Percentiles rank a stretch among this genome's conserved stretches.
Evolutionary conservation across 306 rosid species (phyloP).

Genomic region (Argentina anserina): DNA sequence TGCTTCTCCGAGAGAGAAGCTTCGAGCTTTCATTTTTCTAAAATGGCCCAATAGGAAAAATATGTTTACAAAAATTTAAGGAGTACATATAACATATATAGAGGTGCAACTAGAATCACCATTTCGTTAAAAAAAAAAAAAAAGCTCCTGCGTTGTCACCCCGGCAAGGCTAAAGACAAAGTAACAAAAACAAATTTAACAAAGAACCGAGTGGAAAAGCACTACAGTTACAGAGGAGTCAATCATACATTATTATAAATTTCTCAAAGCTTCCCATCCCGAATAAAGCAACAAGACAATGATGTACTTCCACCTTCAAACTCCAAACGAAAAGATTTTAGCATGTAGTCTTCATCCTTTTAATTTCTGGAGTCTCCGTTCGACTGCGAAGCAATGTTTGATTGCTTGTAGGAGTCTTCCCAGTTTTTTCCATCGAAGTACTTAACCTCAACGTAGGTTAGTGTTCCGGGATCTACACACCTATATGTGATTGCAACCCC

Average conservation of each 20-base stretch:
- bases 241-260: too few relatives aligned
- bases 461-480: slow-evolving; percentile 84
- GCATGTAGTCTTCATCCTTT: neutral
- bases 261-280: too few relatives aligned
- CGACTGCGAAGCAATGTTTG: slow-evolving; percentile 46
- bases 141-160: too few relatives aligned
- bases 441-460: slow-evolving; percentile 51
- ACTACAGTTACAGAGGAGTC: neutral
- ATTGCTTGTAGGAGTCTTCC: slow-evolving; percentile 36
- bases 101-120: too few relatives aligned
- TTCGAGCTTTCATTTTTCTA: too few relatives aligned
- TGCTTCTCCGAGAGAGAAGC: too few relatives aligned
- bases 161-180: neutral
- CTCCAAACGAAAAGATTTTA: neutral
- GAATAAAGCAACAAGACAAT: neutral
- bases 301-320: neutral
- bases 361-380: slow-evolving; percentile 26
- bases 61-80: too few relatives aligned
- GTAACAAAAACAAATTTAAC: neutral
- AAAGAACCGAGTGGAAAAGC: neutral
- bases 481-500: slow-evolving; percentile 64
- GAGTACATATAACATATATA: too few relatives aligned
- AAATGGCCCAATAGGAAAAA: too few relatives aligned
- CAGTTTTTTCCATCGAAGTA: slow-evolving; percentile 65
- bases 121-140: too few relatives aligned